phyloP scores from a whole-genome alignment of 306 rosid species.

The Cucumis sativus region Cucumber_9930_V3 NC_026657.2:24826001-24826500 shows the following conservation, averaged over 20 bases:
- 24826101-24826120: constrained; percentile 43
- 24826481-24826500: constrained; percentile 76
- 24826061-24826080: constrained; percentile 46
- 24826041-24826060: constrained; percentile 86
- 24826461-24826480: constrained; percentile 66
- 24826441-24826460: constrained; percentile 54
- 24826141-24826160: constrained; percentile 42
- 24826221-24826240: constrained; percentile 43
- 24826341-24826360: constrained; percentile 73
- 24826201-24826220: constrained; percentile 26
- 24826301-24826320: constrained; percentile 71
- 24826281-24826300: constrained; percentile 70
- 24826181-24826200: constrained; percentile 35
- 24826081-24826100: constrained; percentile 62
- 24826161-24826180: constrained; percentile 60
- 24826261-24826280: constrained; percentile 58
- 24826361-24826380: constrained; percentile 81
- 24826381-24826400: constrained; percentile 70
- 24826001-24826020: constrained; percentile 69
- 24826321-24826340: constrained; percentile 73
- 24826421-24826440: constrained; percentile 72
- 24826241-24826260: constrained; percentile 68
- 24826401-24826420: constrained; percentile 84
- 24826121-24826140: constrained; percentile 32
- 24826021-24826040: constrained; percentile 88